These are phyloP conservation scores for Francoa sonchifolia DNA, from an alignment of 441 rosid species.

Conservation along the genomic window DNA sequence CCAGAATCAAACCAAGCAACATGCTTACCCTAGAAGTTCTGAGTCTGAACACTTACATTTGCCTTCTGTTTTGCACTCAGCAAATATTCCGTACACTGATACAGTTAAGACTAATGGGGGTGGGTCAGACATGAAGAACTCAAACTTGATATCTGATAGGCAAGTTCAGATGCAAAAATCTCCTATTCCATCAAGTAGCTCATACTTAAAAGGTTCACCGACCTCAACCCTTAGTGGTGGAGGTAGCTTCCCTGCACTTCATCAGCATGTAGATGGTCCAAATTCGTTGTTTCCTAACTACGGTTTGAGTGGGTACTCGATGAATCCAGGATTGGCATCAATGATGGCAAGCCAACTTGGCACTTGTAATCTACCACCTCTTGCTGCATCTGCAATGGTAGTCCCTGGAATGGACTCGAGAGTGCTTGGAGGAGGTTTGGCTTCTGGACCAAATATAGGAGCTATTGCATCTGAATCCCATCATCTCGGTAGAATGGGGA, in stretches of 20 bases:
- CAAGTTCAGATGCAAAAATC: conserved; percentile 34
- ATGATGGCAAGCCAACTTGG: conserved; percentile 62
- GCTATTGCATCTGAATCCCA: conserved; percentile 31
- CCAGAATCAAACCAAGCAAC: conserved; percentile 22
- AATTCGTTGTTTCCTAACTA: conserved; percentile 37
- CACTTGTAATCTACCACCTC: conserved; percentile 45
- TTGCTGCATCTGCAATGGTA: conserved; percentile 53
- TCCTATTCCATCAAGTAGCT: conserved; percentile 21
- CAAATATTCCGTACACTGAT: conserved; percentile 20
- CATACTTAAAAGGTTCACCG: conserved; percentile 56
- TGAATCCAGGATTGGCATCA: conserved; percentile 50
- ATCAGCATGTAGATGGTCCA: conserved; percentile 41
- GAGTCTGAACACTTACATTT: conserved; percentile 38
- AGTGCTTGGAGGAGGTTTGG: conserved; percentile 39
- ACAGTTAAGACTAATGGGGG: conserved; percentile 29
- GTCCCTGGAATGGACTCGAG: conserved; percentile 56
- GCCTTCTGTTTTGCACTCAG: conserved; percentile 22
- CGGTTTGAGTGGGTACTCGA: conserved; percentile 35
- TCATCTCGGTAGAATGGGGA: conserved; percentile 33
- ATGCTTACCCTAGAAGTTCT: conserved; percentile 28
- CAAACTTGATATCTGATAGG: conserved; percentile 27
- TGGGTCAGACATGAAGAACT: conserved; percentile 24
- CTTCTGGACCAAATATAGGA: conserved; percentile 33
- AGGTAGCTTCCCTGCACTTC: conserved; percentile 36
- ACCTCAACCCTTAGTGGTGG: conserved; percentile 39